Base-by-base conservation (phyloP, 2,329 filamentous ascomycete species). In the Aspergillus fijiensis region DNA sequence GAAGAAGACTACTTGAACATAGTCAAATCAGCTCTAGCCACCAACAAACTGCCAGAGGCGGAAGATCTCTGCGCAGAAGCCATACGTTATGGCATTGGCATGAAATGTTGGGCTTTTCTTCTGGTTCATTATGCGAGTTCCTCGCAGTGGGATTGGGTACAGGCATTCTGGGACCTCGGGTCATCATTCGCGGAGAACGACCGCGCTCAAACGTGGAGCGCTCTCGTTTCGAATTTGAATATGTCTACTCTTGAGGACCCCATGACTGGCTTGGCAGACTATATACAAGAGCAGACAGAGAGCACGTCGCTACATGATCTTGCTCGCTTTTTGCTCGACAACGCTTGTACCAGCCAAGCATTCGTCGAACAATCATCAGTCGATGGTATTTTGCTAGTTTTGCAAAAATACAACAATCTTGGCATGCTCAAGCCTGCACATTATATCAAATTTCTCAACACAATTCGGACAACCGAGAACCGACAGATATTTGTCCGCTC, bases 1-100 rank as follows among this genome's bases (percentile, higher is more conserved):
- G 65, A 72, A 7, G 70, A 73, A 4, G 77, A 81, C 55, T 86
- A 84, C 67, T 67, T 75, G 55, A 68, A 74, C 47, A 75, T 79
- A 27, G 76, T 81, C 23, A 72, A 73, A 49, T 77, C 82, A 23
- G 76, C 80, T 60, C 63, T 84, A 16, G 50, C 61, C 27, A 69
- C 65, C n/a, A 69, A 80, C 16, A 69, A 74, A 21, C 71, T 78
- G 60, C 60, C 76, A 14, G 73, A 74, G 2, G 74, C 80, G 11
- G 70, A 77, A 11, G 58, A 67, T 14, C 65, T 83, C n/a, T 79
- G 80, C 58, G 64, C 76, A 45, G 71, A 80, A 65, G 79, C 80
- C 11, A 67, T 68, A 51, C 55, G 51, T 19, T 64, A 63, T 10
- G 62, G 65, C 2, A 52, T 70, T 29, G 73, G 69, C 25, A 51